These are phyloP conservation scores for Psilocybe azurescens DNA, from an alignment of 768 basidiomycete species.

Conservation along the genomic window DNA sequence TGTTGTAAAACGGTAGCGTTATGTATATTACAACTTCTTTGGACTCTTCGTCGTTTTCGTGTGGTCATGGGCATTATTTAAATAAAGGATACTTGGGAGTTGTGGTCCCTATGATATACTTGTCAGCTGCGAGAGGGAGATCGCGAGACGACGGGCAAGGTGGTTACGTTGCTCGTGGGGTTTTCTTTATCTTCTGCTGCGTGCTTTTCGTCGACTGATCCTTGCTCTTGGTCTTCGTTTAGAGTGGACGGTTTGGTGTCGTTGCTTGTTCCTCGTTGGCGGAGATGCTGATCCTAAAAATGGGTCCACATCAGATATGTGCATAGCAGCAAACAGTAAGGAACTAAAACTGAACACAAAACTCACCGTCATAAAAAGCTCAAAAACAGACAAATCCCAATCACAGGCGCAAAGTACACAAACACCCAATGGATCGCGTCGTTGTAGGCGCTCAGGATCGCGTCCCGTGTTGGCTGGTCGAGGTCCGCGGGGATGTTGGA, in stretches of 20 bases:
- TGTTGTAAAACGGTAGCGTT: too few species aligned
- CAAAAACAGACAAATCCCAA: slow-evolving; percentile 3
- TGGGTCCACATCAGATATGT: too few species aligned
- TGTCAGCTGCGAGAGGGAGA: background rate
- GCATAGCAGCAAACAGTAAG: too few species aligned
- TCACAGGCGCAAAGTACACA: slow-evolving; percentile 9
- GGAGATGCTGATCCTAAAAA: background rate
- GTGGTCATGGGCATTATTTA: background rate
- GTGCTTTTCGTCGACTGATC: background rate
- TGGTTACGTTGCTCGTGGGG: background rate
- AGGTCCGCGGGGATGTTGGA: slow-evolving; percentile 9
- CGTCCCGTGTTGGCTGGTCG: slow-evolving; percentile 3
- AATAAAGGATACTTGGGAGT: background rate
- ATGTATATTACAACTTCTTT: too few species aligned
- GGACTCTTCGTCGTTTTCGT: background rate
- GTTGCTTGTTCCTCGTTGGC: background rate
- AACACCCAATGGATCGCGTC: slow-evolving; percentile 12
- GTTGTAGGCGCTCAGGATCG: slow-evolving; percentile 8
- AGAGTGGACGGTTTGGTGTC: background rate
- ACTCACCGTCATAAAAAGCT: slow-evolving; percentile 10
- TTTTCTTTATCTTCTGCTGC: background rate
- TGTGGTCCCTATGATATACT: background rate
- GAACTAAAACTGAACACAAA: background rate
- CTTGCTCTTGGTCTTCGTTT: background rate
- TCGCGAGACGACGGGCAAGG: background rate